Evolutionary conservation across 108 stramenopile genomes (phyloP), one percentile per base, ranked within the genome.

Genomic region (Skeletonema tropicum): DNA sequence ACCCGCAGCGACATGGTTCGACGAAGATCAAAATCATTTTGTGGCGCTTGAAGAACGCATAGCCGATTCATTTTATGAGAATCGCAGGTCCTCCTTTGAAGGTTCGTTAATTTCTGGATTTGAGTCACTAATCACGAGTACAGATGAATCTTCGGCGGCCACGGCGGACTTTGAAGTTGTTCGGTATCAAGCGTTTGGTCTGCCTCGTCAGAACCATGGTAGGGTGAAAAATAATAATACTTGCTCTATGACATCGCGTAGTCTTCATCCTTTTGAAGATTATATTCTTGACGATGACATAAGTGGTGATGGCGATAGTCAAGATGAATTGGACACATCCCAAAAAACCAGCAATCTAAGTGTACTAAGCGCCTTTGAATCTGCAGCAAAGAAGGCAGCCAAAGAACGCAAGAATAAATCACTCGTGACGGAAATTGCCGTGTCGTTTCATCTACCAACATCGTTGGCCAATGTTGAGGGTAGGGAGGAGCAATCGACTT

Each of bases 1-100:
- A 15, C 77, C 77, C 9, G 70, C 77, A 13, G 77, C 77, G 15
- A 79, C 77, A 23, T 79, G 77, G 77, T 79, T 79, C 49, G 77
- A 79, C 49, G 77, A 79, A 38, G 77, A 79, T 49, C 64, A 48
- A 29, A 64, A 60, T 38, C 77, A 79, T 61, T 79, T 79, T 55
- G 77, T 79, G 21, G 77, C 77, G 35, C 23, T 55, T 19, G 52
- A 55, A 55, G 52, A 55, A 55, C 52, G 52, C 21, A 55, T 55
- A 9, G 9, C 5, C 7, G 23, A 23, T 55, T 7, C 52, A 1
- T 7, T 0, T 7, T 19, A 17, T 23, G 10, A 36, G 33, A 25
- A 17, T 35, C 10, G 11, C 19, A 23, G 32, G 30, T 0, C 5
- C 3, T 35, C 58, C 26, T 59, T 30, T 59, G 14, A 13, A 19